Evolutionary conservation across 192 early-diverging fungal species (phyloP).

Genomic region (Rhizoclosmatium sp.): DNA sequence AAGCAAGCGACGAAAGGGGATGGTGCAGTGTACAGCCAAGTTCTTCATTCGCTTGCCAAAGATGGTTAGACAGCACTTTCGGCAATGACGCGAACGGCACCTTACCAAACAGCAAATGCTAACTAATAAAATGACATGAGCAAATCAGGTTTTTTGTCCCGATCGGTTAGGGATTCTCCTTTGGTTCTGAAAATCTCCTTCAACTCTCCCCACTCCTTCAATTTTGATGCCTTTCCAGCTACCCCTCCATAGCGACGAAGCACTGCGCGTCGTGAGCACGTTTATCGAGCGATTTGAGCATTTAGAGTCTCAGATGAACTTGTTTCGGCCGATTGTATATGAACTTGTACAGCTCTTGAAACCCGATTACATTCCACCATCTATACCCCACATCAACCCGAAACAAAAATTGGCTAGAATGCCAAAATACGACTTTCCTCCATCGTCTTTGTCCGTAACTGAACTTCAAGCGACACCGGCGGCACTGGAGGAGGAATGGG

Average conservation of each 20-base stretch:
- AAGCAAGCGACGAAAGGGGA: slow-evolving; percentile 34
- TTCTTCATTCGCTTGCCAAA: slow-evolving; percentile 22
- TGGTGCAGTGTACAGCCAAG: neutral
- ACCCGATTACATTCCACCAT: neutral
- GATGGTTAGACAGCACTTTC: neutral
- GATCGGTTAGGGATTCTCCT: too few relatives aligned
- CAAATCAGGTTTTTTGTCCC: too few relatives aligned
- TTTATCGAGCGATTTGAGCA: slow-evolving; percentile 10
- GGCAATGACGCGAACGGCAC: too few relatives aligned
- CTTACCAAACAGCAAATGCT: too few relatives aligned
- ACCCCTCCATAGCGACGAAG: neutral
- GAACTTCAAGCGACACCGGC: too few relatives aligned
- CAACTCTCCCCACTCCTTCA: too few relatives aligned
- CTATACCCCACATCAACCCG: neutral
- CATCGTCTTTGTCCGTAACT: too few relatives aligned
- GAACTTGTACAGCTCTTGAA: neutral
- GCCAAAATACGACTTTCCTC: neutral
- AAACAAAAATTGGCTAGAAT: neutral
- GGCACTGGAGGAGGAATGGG: neutral
- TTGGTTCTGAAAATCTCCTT: too few relatives aligned
- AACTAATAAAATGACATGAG: too few relatives aligned
- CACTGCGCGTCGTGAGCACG: neutral
- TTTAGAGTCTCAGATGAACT: neutral
- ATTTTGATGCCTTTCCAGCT: too few relatives aligned
- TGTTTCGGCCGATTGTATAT: neutral